A percentile compares a stretch with the other conserved stretches of the same genome.
Evolutionary conservation across 2,329 filamentous ascomycete genomes (phyloP).

Genomic region (Beauveria caledonica): DNA sequence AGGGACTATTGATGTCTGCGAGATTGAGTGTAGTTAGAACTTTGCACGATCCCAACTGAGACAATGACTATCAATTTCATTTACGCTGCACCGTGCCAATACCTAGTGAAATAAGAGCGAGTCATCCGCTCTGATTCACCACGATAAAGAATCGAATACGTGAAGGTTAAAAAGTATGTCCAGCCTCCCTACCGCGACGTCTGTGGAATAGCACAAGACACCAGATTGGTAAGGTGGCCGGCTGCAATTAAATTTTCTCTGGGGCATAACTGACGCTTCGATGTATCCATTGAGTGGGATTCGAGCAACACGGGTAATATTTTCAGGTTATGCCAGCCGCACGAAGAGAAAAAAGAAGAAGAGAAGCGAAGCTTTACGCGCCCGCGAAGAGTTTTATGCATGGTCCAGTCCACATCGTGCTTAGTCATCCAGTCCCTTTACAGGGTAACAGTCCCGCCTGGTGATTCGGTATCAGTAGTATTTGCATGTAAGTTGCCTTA

Average conservation of each 20-base stretch:
- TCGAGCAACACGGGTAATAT: constrained; percentile 74
- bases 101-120: no score
- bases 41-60: not conserved
- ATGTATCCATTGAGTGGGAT: constrained; percentile 48
- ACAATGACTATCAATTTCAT: not conserved
- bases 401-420: not conserved
- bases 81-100: no score
- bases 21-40: not conserved
- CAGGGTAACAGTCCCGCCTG: not conserved
- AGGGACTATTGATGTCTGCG: not conserved
- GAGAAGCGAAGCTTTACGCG: constrained; percentile 19
- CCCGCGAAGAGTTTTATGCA: constrained; percentile 21
- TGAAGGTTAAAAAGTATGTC: constrained; percentile 33
- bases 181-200: constrained; percentile 29
- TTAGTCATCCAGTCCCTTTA: not conserved
- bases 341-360: constrained; percentile 54
- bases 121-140: not conserved
- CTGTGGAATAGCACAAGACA: constrained; percentile 22
- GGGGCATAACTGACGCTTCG: constrained; percentile 71
- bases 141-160: not conserved
- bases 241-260: constrained; percentile 75
- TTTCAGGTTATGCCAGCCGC: constrained; percentile 66
- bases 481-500: no score
- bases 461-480: not conserved
- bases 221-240: constrained; percentile 43